Evolutionary conservation across 2,329 filamentous ascomycete genomes (phyloP).

Genomic region (Coleophoma eucalyptorum): DNA sequence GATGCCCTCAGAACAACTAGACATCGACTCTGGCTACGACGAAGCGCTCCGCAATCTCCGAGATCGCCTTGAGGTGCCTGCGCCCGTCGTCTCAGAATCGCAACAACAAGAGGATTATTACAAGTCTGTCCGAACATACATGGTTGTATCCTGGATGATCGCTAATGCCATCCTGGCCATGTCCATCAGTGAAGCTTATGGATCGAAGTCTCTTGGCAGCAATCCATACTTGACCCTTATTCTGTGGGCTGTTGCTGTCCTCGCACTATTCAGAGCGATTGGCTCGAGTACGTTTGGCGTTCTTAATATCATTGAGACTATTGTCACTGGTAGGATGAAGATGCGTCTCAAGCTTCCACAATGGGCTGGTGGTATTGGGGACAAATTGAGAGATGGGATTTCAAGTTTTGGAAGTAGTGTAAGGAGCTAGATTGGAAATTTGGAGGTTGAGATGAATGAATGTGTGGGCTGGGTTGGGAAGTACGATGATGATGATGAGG

Average conservation of each 20-base stretch:
- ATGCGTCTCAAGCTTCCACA: constrained; percentile 24
- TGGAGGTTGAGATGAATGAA: no score
- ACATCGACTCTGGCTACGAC: constrained; percentile 97
- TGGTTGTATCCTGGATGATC: constrained; percentile 94
- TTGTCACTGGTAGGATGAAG: constrained; percentile 77
- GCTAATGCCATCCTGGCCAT: constrained; percentile 91
- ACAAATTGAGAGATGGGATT: constrained; percentile 21
- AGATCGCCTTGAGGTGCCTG: constrained; percentile 80
- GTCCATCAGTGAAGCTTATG: constrained; percentile 85
- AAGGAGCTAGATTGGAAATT: constrained; percentile 7
- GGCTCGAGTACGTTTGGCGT: constrained; percentile 79
- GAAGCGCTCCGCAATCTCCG: constrained; percentile 94
- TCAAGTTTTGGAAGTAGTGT: constrained; percentile 26
- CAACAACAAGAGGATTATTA: constrained; percentile 99
- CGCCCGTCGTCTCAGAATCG: constrained; percentile 57
- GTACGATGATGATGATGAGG: no score
- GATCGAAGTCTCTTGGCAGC: constrained; percentile 62
- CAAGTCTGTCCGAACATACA: constrained; percentile 93
- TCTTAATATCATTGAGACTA: constrained; percentile 77
- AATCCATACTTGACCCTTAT: constrained; percentile 94
- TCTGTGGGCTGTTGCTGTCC: constrained; percentile 81
- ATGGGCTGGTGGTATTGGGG: constrained; percentile 23
- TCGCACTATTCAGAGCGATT: constrained; percentile 85
- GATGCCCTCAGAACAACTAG: constrained; percentile 96
- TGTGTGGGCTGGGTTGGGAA: no score